phyloP scores from a whole-genome alignment of 1,284 basidiomycete species.

The Ustilago trichophora region DNA sequence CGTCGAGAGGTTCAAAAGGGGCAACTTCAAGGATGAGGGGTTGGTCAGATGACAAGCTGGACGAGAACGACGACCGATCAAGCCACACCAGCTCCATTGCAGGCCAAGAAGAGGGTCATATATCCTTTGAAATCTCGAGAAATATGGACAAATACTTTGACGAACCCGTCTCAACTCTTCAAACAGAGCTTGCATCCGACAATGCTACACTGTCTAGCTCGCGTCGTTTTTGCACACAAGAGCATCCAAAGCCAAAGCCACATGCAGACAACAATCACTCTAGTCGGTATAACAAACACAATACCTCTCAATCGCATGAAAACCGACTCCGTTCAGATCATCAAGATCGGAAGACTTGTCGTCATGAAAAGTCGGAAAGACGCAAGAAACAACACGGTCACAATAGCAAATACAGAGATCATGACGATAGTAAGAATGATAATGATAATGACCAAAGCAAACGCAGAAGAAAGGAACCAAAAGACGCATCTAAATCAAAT shows the following conservation, averaged over 20 bases:
- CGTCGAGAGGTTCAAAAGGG: background rate
- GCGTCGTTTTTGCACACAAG: too few relatives aligned
- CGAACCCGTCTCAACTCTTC: constrained; percentile 12
- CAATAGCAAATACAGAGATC: background rate
- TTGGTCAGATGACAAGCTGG: constrained; percentile 16
- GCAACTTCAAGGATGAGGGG: constrained; percentile 5
- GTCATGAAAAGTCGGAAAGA: background rate
- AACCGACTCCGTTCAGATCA: too few relatives aligned
- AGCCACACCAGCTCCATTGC: background rate
- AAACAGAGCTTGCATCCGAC: too few relatives aligned
- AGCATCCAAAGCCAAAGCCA: background rate
- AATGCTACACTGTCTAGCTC: too few relatives aligned
- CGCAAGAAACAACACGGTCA: background rate
- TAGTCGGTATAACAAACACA: too few relatives aligned
- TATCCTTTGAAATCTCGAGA: constrained; percentile 10
- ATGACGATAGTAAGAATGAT: background rate
- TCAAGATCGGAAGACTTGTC: background rate
- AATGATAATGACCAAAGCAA: constrained; percentile 3
- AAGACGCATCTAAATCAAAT: too few relatives aligned
- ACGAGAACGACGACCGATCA: background rate
- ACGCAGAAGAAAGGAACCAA: constrained; percentile 1
- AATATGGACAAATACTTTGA: constrained; percentile 62
- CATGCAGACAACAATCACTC: too few relatives aligned
- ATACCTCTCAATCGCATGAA: too few relatives aligned
- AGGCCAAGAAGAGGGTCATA: too few relatives aligned